These are phyloP conservation scores for Aspergillus ostianus DNA, from an alignment of 495 filamentous ascomycete genomes.

Conservation along the genomic window DNA sequence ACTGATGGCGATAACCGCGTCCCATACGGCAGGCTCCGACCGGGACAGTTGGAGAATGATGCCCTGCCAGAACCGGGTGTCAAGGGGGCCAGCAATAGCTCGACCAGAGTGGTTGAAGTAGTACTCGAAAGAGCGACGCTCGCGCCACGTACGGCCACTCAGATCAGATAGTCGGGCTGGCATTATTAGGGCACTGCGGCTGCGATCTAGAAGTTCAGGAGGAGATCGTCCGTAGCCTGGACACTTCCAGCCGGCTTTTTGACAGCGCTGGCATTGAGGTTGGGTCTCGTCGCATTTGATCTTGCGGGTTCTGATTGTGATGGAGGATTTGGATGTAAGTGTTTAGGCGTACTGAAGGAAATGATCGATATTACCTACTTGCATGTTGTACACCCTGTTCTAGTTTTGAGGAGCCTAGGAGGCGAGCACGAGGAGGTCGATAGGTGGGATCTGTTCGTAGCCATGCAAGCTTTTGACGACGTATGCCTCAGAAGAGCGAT, in stretches of 20 bases:
- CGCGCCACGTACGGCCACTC: no score
- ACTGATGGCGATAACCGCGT: conserved; percentile 20
- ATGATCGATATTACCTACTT: background rate
- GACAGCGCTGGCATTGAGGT: background rate
- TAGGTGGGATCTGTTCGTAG: no score
- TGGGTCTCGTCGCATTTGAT: conserved; percentile 2
- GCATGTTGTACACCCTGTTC: conserved; percentile 1
- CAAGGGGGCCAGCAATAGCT: conserved; percentile 39
- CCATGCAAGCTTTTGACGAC: no score
- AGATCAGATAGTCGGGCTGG: no score
- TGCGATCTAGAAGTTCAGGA: no score
- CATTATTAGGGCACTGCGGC: no score
- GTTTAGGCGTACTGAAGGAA: background rate
- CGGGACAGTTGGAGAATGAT: conserved; percentile 48
- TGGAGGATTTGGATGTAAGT: background rate
- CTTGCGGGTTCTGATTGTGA: conserved; percentile 2
- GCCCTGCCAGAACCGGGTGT: conserved; percentile 46
- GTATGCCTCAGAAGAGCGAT: no score
- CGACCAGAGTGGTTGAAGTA: conserved; percentile 41
- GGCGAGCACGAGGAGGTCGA: no score
- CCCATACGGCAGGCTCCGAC: conserved; percentile 47
- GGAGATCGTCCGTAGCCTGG: no score
- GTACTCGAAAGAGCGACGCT: conserved; percentile 31
- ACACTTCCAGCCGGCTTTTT: background rate
- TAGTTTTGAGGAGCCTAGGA: background rate